Conservation (phyloP, 2,329 filamentous ascomycete genomes). For the Colletotrichum camelliae region DNA sequence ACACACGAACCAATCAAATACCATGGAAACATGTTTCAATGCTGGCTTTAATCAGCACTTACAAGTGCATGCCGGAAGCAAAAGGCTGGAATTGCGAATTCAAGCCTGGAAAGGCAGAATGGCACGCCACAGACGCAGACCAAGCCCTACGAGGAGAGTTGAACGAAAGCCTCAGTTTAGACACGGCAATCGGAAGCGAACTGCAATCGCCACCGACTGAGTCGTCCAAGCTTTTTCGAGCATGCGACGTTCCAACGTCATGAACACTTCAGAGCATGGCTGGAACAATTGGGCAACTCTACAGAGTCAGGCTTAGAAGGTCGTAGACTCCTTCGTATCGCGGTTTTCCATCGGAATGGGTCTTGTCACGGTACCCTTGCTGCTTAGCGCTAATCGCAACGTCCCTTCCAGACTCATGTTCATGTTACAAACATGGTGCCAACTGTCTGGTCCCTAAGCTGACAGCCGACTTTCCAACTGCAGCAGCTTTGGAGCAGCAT, state of each 20-base stretch:
- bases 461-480: neutral
- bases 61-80: neutral
- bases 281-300: neutral
- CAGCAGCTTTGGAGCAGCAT: neutral
- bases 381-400: neutral
- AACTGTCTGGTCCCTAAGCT: neutral
- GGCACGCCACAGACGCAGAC: constrained; percentile 1
- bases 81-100: neutral
- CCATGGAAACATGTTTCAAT: neutral
- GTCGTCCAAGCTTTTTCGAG: neutral
- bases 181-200: neutral
- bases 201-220: neutral
- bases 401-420: neutral
- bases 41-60: neutral
- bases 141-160: neutral
- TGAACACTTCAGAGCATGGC: neutral
- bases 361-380: neutral
- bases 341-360: neutral
- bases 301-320: neutral
- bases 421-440: neutral
- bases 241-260: neutral
- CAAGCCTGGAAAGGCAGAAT: neutral
- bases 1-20: neutral
- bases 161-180: neutral
- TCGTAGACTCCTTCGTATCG: neutral